A percentile compares a stretch with the other conserved stretches of the same genome.
phyloP scores from a whole-genome alignment of 2,329 filamentous ascomycete species.

The Cladosporium phlei region DNA sequence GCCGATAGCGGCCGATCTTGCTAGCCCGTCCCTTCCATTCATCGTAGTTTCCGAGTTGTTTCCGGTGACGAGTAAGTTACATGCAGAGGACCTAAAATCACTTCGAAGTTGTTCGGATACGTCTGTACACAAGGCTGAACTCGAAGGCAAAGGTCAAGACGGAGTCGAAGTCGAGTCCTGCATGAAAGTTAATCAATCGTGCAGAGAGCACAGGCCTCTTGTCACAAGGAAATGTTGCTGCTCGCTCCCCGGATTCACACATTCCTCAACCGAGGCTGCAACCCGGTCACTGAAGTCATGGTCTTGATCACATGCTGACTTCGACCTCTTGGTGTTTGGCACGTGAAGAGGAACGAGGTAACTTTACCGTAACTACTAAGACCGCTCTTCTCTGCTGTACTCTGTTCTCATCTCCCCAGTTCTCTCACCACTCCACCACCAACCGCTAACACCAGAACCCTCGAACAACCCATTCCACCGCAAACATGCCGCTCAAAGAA shows the following conservation, averaged over 20 bases:
- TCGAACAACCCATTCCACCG: not conserved
- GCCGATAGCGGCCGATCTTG: slow-evolving; percentile 5
- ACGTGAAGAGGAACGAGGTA: too few relatives aligned
- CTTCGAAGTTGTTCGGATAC: too few relatives aligned
- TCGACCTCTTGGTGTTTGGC: slow-evolving; percentile 1
- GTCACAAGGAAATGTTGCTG: not conserved
- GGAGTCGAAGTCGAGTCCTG: slow-evolving; percentile 7
- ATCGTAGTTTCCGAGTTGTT: too few relatives aligned
- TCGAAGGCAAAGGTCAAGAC: slow-evolving; percentile 4
- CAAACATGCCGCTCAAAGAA: slow-evolving; percentile 66
- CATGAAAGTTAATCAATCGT: not conserved
- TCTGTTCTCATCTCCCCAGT: not conserved
- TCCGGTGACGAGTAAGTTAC: too few relatives aligned
- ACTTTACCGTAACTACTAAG: not conserved
- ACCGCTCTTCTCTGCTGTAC: not conserved
- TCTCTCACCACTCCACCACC: not conserved
- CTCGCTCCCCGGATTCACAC: not conserved
- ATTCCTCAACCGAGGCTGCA: not conserved
- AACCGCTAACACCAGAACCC: not conserved
- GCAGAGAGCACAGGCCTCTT: not conserved
- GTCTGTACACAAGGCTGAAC: too few relatives aligned
- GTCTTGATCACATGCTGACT: slow-evolving; percentile 1
- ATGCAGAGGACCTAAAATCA: too few relatives aligned
- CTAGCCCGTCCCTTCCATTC: slow-evolving; percentile 10
- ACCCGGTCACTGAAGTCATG: slow-evolving; percentile 2